phyloP scores from a whole-genome alignment of 768 basidiomycete genomes.

The Hygrocybe punicea region DNA sequence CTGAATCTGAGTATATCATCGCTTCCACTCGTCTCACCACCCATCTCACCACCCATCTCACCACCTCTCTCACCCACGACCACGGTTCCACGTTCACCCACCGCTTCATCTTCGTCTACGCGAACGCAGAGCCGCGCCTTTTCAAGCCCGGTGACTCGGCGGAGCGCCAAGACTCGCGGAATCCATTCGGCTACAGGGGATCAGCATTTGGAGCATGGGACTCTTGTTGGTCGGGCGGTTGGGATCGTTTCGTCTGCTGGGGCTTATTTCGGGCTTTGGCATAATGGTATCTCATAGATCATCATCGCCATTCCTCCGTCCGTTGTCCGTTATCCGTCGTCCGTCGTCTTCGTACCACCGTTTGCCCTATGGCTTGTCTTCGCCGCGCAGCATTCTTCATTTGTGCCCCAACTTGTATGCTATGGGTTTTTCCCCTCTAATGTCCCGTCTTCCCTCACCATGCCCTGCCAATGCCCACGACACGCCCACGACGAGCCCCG shows the following conservation, averaged over 20 bases:
- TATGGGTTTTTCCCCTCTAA: too few species aligned
- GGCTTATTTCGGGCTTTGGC: slow-evolving; percentile 47
- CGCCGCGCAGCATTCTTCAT: too few species aligned
- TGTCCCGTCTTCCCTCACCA: too few species aligned
- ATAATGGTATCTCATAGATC: neutral
- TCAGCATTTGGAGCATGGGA: slow-evolving; percentile 23
- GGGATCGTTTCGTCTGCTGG: slow-evolving; percentile 63
- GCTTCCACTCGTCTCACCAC: neutral
- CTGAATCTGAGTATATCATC: slow-evolving; percentile 10
- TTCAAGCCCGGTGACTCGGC: neutral
- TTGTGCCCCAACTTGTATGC: too few species aligned
- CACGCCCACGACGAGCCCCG: too few species aligned
- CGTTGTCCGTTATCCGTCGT: too few species aligned
- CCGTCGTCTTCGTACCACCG: too few species aligned
- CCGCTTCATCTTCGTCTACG: neutral
- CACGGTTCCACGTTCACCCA: neutral
- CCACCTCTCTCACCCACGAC: neutral
- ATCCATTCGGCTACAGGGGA: neutral
- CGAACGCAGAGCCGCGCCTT: neutral
- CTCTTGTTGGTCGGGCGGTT: slow-evolving; percentile 55
- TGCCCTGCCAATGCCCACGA: too few species aligned
- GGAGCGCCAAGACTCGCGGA: neutral
- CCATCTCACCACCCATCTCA: slow-evolving; percentile 1
- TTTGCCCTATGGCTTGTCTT: too few species aligned
- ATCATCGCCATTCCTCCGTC: too few species aligned